Percentiles rank a stretch among this genome's conserved stretches.
Conservation (phyloP, 1,284 basidiomycete species). For the Lignosus rhinocerotis region DNA sequence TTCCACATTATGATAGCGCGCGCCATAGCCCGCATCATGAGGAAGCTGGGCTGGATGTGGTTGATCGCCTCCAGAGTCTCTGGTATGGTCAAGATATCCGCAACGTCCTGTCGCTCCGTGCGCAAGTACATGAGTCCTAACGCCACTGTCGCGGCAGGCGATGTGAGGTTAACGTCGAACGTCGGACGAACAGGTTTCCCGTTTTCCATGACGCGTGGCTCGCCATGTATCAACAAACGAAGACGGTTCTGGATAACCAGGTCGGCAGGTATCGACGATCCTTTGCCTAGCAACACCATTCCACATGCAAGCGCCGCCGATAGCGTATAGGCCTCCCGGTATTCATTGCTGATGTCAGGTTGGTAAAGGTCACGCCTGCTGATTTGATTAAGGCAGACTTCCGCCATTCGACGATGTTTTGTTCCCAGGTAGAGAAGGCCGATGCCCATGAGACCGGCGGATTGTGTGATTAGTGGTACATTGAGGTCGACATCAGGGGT, state of each 20-base stretch:
- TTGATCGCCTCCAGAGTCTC: constrained; percentile 79
- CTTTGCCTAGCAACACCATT: constrained; percentile 93
- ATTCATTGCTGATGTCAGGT: constrained; percentile 80
- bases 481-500: constrained; percentile 87
- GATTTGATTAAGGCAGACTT: constrained; percentile 87
- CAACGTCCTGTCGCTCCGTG: constrained; percentile 82
- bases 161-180: constrained; percentile 86
- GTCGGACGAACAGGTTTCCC: constrained; percentile 43
- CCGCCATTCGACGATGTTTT: constrained; percentile 88
- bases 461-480: constrained; percentile 87
- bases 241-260: constrained; percentile 66
- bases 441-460: constrained; percentile 85
- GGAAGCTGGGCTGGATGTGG: constrained; percentile 84
- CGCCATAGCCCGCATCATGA: constrained; percentile 81
- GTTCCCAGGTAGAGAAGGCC: constrained; percentile 91
- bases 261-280: constrained; percentile 77
- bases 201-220: constrained; percentile 39
- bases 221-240: constrained; percentile 73
- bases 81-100: constrained; percentile 83
- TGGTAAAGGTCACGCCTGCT: constrained; percentile 75
- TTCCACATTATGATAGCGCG: constrained; percentile 90
- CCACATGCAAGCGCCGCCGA: constrained; percentile 90
- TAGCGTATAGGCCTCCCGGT: constrained; percentile 91
- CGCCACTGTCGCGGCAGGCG: constrained; percentile 88
- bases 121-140: constrained; percentile 92